A percentile compares a stretch with the other conserved stretches of the same genome.
Conservation (phyloP, 2,329 filamentous ascomycete genomes). For the Massarina eburnea region DNA sequence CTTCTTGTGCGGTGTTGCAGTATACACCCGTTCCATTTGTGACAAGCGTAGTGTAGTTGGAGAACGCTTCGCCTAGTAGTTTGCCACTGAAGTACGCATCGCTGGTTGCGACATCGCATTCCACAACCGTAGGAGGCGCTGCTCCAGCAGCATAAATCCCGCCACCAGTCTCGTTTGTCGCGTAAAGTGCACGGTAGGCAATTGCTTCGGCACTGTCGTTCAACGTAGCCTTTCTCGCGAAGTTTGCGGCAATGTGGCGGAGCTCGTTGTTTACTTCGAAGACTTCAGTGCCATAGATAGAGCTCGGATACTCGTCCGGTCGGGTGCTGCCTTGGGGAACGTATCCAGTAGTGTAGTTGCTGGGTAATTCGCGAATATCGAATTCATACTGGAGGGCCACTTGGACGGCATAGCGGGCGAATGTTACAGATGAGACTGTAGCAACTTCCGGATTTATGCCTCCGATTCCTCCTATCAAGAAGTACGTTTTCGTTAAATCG, state of each 20-base stretch:
- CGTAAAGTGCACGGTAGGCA: slow-evolving; percentile 43
- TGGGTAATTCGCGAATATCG: slow-evolving; percentile 67
- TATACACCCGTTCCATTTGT: slow-evolving; percentile 42
- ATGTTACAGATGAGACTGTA: slow-evolving; percentile 67
- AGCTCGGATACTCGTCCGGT: slow-evolving; percentile 50
- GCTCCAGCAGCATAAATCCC: slow-evolving; percentile 27
- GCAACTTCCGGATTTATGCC: slow-evolving; percentile 70
- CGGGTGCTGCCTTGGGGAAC: slow-evolving; percentile 58
- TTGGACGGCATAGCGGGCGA: slow-evolving; percentile 71
- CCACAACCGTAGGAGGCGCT: slow-evolving; percentile 26
- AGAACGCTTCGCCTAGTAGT: slow-evolving; percentile 29
- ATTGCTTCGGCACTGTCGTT: slow-evolving; percentile 41
- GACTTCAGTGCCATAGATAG: slow-evolving; percentile 47
- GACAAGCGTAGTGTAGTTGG: slow-evolving; percentile 29
- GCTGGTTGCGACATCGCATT: slow-evolving; percentile 34
- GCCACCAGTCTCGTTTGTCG: slow-evolving; percentile 8
- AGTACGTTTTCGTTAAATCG: slow-evolving; percentile 68
- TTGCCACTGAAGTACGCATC: slow-evolving; percentile 35
- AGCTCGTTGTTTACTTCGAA: slow-evolving; percentile 46
- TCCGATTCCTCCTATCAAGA: slow-evolving; percentile 71
- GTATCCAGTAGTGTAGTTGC: slow-evolving; percentile 68
- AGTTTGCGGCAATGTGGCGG: slow-evolving; percentile 34
- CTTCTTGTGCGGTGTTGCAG: slow-evolving; percentile 40
- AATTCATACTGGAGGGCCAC: slow-evolving; percentile 77
- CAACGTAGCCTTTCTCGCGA: slow-evolving; percentile 38